Evolutionary conservation across 2,329 filamentous ascomycete species (phyloP), one percentile per base, ranked within the genome.

Genomic region (Acarospora socialis): DNA sequence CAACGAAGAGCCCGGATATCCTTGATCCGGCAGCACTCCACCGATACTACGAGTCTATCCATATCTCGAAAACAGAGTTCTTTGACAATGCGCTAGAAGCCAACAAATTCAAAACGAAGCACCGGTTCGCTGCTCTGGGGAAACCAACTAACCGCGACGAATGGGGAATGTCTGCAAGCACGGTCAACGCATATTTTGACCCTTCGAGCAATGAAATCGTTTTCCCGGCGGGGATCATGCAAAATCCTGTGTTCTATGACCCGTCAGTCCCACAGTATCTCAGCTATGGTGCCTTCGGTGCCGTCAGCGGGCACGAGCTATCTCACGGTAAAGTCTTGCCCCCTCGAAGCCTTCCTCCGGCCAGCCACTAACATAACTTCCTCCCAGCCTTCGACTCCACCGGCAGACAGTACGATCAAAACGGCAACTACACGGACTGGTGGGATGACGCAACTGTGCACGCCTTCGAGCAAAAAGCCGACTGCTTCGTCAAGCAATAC

Each of bases 401-500:
- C 0, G 76, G 76, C 6, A 63, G 72, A 12, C 65, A 73, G 42
- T 79, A 71, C 41, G 72, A 81, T 44, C 59, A 73, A 41, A 69
- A 66, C 24, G 75, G 73, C 14, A 76, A 73, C 44, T 69, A 67
- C 45, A 73, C 66, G 0, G 63, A 73, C 37, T 80, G 76, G 75
- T 80, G 74, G 74, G 68, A 70, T 10, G 57, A 73, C 6, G 48
- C 56, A 21, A 79, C 73, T 2, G 59, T 74, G 3, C 46, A 60
- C 4, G 67, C 59, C 1, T 81, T 79, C 46, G 51, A 66, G 32
- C 54, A 70, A 32, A 66, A 66, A 27, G 64, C 72, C 0, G 54
- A 74, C 38, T 81, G 77, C 51, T 79, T 81, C 37, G 56, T 78
- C 2, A 57, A 77, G n/a, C 73, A 81, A 52, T 81, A 77, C 47